Evolutionary conservation across 1,284 basidiomycete species (phyloP), one percentile per base, ranked within the genome.

Genomic region (Rhizoctonia solani): DNA sequence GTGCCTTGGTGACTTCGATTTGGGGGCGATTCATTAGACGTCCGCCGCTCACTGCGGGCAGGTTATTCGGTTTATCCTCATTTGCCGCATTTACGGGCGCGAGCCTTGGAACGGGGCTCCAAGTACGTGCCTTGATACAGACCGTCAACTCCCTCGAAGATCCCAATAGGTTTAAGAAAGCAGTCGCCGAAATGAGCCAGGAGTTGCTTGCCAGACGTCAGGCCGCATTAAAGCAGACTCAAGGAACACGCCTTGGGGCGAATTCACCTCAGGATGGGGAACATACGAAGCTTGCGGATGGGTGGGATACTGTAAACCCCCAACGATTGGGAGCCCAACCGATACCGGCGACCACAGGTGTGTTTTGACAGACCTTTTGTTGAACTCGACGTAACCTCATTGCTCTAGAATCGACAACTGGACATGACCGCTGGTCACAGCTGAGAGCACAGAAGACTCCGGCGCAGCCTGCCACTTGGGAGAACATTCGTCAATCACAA

Each of bases 381-480:
- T n/a, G n/a, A n/a, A n/a, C n/a, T n/a, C n/a, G n/a, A n/a, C n/a
- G n/a, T 11, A 30, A 47, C 27, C 14, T 29, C 41, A 25, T 46
- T 44, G 13, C 16, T 71, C 59, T 14, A 49, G 71, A 39, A 41
- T 49, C 27, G 69, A 67, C 66, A 69, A 70, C 34, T 39, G 56
- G 21, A 66, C 61, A 54, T 54, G 71, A 39, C 54, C 68, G 29
- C 52, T 89, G 87, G 88, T 85, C 87, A 44, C 81, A 85, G 69
- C 85, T 89, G 47, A 84, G 87, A 59, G 77, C 77, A 68, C 75
- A 79, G 32, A 80, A 76, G 34, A 74, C 68, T 68, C 68, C 77
- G 30, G 79, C 78, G 2, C 74, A 78, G 32, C 77, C 77, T 23
- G 87, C 88, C 13, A 80, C 86, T 4, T 89, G 87, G 87, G 87